Conservation (phyloP, 2,329 filamentous ascomycete species). For the Cladosporium sp. region DNA sequence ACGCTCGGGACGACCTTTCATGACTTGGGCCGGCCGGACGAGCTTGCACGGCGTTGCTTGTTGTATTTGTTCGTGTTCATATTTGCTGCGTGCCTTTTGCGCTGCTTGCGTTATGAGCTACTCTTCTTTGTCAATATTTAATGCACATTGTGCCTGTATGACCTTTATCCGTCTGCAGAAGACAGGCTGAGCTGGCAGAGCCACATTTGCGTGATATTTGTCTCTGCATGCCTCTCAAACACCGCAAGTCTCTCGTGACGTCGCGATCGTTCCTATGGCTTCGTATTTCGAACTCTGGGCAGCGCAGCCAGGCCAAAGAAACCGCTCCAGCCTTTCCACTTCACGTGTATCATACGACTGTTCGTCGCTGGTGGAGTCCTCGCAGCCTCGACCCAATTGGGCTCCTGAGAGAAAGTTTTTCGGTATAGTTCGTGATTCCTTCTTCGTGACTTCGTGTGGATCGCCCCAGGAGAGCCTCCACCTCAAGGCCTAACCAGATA, state of each 20-base stretch:
- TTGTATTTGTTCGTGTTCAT: background rate
- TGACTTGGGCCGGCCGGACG: background rate
- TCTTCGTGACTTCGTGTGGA: background rate
- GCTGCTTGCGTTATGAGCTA: slow-evolving; percentile 13
- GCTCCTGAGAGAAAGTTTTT: too few relatives aligned
- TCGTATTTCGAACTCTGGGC: too few relatives aligned
- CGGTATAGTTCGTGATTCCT: background rate
- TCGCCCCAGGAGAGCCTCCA: background rate
- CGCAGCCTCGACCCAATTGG: background rate
- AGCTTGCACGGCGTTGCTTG: background rate
- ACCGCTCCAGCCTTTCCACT: background rate
- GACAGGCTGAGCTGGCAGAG: background rate
- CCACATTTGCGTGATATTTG: background rate
- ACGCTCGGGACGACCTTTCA: background rate
- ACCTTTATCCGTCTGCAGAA: background rate
- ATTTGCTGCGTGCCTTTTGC: slow-evolving; percentile 6
- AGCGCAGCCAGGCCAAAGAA: too few relatives aligned
- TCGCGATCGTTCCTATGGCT: too few relatives aligned
- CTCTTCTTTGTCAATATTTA: slow-evolving; percentile 15
- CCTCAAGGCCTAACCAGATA: slow-evolving; percentile 37
- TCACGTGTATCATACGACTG: background rate
- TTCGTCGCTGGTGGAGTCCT: background rate
- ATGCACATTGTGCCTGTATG: slow-evolving; percentile 10
- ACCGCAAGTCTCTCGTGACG: too few relatives aligned
- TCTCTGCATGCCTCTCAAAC: background rate